Base-by-base conservation (phyloP, 2,329 filamentous ascomycete genomes). In the Claviceps sp. region DNA sequence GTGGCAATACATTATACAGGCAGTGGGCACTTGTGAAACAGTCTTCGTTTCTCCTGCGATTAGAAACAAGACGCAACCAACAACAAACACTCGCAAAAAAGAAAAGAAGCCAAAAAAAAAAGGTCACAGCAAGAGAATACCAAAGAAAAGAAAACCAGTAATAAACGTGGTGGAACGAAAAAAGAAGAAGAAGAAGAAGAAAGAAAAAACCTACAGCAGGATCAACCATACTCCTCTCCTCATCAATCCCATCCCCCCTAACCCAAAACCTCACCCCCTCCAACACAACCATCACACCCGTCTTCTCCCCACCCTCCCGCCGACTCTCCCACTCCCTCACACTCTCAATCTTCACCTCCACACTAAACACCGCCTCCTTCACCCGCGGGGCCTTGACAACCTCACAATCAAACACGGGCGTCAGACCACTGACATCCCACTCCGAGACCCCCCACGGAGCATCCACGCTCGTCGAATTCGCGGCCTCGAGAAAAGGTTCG, bases 191-290 rank as follows among this genome's bases (percentile, higher is more conserved):
- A 16, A 5, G 10, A 22, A 19, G 19, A 2, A 34, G 58, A 5
- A 13, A 22, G 6, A 7, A 6, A 24, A 16, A 4, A 70, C 77
- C 70, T 64, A 84, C 80, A 50, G 70, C 76, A 11, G 87, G 80
- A 65, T 94, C 86, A 53, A 97, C 73, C 43, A 87, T 60, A 58
- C 81, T 88, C 62, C 74, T 77, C 8, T 89, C 83, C 63, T 87
- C 80, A 60, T 95, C 87, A 55, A 95, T 72, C 2, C 89, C 89
- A 69, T 96, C 91, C 64, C 94, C 88, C 50, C 90, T 72, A 2
- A 83, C 89, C 89, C 90, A 96, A 64, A 96, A 95, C 30, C 84
- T 76, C 38, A 86, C 82, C 0, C 89, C 91, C 70, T 96, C 89
- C 13, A 96, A 73, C 38, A 95, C 77, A 1, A 79, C 85, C 56